These are phyloP conservation scores for Whalleya microplaca DNA, from an alignment of 2,329 filamentous ascomycete genomes.

Conservation along the genomic window DNA sequence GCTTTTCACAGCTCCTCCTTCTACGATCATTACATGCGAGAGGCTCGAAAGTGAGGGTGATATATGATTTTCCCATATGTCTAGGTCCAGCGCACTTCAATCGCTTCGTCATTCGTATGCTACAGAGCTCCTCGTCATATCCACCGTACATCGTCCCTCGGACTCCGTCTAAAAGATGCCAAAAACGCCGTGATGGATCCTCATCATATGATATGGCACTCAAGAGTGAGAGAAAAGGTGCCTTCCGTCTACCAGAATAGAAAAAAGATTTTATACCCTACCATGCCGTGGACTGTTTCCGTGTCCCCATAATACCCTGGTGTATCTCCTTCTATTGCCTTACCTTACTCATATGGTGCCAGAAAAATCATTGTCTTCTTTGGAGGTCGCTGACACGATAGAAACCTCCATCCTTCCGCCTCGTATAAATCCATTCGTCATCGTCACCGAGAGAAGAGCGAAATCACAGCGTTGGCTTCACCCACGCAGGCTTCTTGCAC, in stretches of 20 bases:
- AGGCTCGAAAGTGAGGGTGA: too few species aligned
- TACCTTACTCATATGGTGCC: not conserved
- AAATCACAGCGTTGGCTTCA: constrained; percentile 38
- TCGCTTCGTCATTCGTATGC: too few species aligned
- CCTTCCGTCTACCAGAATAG: not conserved
- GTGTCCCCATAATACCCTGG: not conserved
- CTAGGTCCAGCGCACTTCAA: too few species aligned
- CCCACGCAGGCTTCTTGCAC: constrained; percentile 46
- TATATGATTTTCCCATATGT: too few species aligned
- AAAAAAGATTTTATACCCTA: not conserved
- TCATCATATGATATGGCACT: too few species aligned
- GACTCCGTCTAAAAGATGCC: too few species aligned
- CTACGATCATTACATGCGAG: too few species aligned
- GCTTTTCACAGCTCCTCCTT: too few species aligned
- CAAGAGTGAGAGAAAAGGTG: too few species aligned
- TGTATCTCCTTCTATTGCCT: not conserved
- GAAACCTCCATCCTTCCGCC: not conserved
- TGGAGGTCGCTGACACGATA: not conserved
- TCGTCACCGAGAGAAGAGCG: constrained; percentile 9
- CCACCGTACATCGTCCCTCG: too few species aligned
- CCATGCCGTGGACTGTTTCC: not conserved
- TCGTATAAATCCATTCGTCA: not conserved
- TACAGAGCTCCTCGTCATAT: too few species aligned
- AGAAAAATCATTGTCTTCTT: not conserved
- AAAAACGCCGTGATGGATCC: too few species aligned